phyloP scores from a whole-genome alignment of 345 rosid genomes.

The Eucalyptus cladocalyx region DNA sequence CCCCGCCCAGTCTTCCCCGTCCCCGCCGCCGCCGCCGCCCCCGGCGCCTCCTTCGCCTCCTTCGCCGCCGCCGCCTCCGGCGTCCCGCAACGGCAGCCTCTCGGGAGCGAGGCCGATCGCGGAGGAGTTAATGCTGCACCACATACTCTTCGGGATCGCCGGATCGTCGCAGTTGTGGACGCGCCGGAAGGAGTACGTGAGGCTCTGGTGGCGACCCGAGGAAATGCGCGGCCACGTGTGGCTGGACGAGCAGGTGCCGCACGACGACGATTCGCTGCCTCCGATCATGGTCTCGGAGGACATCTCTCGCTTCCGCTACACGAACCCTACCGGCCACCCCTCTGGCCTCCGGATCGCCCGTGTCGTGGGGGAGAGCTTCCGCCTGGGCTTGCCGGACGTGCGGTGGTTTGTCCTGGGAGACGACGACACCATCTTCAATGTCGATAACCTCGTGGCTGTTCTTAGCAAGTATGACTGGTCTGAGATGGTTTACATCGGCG shows the following conservation, averaged over 20 bases:
- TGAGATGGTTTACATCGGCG: constrained; percentile 79
- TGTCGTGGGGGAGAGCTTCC: constrained; percentile 56
- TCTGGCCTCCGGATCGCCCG: constrained; percentile 89
- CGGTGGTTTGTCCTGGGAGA: constrained; percentile 88
- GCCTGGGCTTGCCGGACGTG: constrained; percentile 48
- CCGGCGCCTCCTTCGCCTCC: background rate
- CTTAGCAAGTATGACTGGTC: constrained; percentile 64
- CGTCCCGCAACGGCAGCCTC: constrained; percentile 23
- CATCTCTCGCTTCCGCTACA: constrained; percentile 80
- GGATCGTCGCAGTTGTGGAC: constrained; percentile 81
- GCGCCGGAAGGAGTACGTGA: constrained; percentile 61
- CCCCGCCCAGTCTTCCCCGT: background rate
- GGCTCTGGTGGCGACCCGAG: constrained; percentile 82
- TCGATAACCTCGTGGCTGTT: constrained; percentile 48
- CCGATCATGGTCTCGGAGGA: constrained; percentile 70
- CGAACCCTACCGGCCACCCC: constrained; percentile 88
- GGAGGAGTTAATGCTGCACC: constrained; percentile 7
- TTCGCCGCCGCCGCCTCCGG: constrained; percentile 1
- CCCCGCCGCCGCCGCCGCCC: background rate
- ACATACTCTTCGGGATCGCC: constrained; percentile 86
- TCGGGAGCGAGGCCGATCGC: background rate
- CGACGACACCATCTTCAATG: constrained; percentile 85
- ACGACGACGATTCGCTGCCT: constrained; percentile 55
- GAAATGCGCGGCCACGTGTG: constrained; percentile 78
- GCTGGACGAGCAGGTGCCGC: constrained; percentile 56